Evolutionary conservation across 176 grass and related monocot genomes (phyloP), one percentile per base, ranked within the genome.

Genomic region (Oryza brachyantha): DNA sequence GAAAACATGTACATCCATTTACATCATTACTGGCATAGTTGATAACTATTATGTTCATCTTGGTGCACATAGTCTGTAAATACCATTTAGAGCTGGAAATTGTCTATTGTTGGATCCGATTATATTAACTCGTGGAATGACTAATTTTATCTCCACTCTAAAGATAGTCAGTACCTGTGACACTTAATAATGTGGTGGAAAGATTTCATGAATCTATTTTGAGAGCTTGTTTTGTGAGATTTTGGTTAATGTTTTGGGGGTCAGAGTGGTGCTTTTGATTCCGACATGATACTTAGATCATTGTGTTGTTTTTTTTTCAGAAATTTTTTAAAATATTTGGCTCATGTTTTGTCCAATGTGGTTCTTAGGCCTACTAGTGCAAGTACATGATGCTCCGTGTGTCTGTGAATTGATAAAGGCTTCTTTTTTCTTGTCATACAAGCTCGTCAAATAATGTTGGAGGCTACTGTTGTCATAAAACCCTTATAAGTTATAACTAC

Each of bases 51-150:
- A n/a, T 62, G 24, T 78, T 79, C 41, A 17, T 10, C 5, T 25
- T 55, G 13, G 22, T 14, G n/a, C n/a, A 38, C 41, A 77, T 52
- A 36, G 37, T 55, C 24, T 72, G 5, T 31, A 39, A 52, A 24
- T 70, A 5, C 16, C 35, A 59, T 59, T 83, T 66, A 68, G 61
- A 75, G 2, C 45, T 83, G 5, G 21, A 76, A 83, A 76, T 75
- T 58, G 32, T 67, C 39, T 34, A 58, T 75, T 31, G 61, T 65
- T 7, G 25, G 9, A 31, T 37, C 50, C 11, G 55, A 6, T 54
- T 3, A 32, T 41, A 41, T 71, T 69, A 50, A 78, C 63, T 64
- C 2, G 9, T 69, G 17, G 32, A 78, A 29, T 74, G 66, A n/a
- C n/a, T n/a, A 29, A 80, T 42, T 43, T 9, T 7, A 22, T 54